phyloP scores from a whole-genome alignment of 352 stramenopile genomes.

The Elongisporangium undulatum region DNA sequence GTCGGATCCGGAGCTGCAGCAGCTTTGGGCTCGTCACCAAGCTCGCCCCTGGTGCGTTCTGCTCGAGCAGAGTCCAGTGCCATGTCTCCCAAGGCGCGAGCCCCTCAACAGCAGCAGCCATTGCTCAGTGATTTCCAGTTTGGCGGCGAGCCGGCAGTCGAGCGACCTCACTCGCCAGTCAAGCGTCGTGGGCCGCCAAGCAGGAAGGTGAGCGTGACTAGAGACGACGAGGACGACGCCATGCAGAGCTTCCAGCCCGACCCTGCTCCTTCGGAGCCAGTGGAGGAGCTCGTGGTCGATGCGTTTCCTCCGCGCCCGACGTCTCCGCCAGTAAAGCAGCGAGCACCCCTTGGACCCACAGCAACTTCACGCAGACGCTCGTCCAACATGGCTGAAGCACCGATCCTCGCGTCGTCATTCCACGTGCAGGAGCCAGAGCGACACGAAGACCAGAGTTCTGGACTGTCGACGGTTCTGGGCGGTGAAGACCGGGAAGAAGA shows the following conservation, averaged over 20 bases:
- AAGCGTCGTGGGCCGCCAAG: conserved; percentile 15
- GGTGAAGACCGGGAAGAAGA: conserved; percentile 4
- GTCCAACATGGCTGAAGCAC: conserved; percentile 25
- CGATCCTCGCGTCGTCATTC: conserved; percentile 57
- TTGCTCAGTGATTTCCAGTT: conserved; percentile 39
- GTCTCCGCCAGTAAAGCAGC: neutral
- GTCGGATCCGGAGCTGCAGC: neutral
- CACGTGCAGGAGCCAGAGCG: conserved; percentile 9
- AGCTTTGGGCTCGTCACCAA: neutral
- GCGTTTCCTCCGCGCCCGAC: neutral
- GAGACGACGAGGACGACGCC: neutral
- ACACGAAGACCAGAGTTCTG: conserved; percentile 12
- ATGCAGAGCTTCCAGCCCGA: neutral
- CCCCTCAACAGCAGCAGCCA: neutral
- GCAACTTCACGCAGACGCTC: conserved; percentile 14
- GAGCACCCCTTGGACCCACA: neutral
- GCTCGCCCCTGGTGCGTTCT: neutral
- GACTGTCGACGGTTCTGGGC: conserved; percentile 4
- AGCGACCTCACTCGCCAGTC: conserved; percentile 8
- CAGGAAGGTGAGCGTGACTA: neutral
- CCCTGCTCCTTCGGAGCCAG: neutral
- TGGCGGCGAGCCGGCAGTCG: conserved; percentile 11
- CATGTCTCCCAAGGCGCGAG: neutral
- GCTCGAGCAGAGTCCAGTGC: neutral
- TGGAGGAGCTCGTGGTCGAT: neutral